phyloP scores from a whole-genome alignment of 2,329 filamentous ascomycete species.

The Paraconiothyrium sp. region DNA sequence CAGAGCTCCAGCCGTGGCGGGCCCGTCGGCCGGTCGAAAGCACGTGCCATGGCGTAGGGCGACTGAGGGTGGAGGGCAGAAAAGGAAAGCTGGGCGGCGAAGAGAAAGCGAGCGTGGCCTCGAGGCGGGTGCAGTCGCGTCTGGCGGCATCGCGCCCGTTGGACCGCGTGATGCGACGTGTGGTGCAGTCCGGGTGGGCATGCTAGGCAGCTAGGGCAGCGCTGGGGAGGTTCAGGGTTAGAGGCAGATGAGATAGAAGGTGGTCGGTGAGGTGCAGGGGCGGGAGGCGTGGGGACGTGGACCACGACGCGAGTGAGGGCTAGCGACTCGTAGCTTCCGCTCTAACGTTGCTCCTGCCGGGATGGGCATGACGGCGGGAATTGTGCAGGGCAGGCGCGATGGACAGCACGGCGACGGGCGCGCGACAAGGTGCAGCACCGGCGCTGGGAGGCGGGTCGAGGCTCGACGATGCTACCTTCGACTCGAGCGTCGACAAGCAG shows the following conservation, averaged over 20 bases:
- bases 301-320: not conserved
- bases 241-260: not conserved
- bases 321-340: slow-evolving; percentile 10
- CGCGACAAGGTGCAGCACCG: not conserved
- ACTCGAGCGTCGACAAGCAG: not conserved
- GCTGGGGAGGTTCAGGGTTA: not conserved
- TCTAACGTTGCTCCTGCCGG: slow-evolving; percentile 1
- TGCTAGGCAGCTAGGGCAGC: too few species aligned
- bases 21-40: not conserved
- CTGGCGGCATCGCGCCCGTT: slow-evolving; percentile 9
- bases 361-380: slow-evolving; percentile 8
- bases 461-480: not conserved
- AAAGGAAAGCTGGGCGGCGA: not conserved
- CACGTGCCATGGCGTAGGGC: not conserved
- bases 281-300: slow-evolving; percentile 2
- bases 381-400: slow-evolving; percentile 4
- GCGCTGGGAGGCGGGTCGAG: too few species aligned
- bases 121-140: slow-evolving; percentile 7
- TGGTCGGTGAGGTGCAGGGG: slow-evolving; percentile 8
- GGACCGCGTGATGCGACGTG: slow-evolving; percentile 1
- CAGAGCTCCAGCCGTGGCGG: not conserved
- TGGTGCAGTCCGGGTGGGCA: too few species aligned
- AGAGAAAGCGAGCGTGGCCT: not conserved
- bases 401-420: not conserved
- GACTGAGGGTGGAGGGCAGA: not conserved